Conservation (phyloP, 306 rosid species). For the Adenanthera pavonina region DNA sequence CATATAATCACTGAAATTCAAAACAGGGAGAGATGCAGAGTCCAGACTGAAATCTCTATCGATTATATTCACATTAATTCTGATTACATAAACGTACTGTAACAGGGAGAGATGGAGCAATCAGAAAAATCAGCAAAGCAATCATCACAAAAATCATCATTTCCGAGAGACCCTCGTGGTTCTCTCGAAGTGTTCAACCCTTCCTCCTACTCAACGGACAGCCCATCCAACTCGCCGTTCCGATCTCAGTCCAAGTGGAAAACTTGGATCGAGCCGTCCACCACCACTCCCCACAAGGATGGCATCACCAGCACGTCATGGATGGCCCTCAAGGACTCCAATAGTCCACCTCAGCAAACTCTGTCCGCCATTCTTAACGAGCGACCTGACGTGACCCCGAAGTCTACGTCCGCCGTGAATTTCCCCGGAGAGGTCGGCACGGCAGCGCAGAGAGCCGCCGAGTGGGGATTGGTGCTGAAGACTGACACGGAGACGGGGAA, state of each 20-base stretch:
- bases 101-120: conserved; percentile 55
- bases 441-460: conserved; percentile 88
- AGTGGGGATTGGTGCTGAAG: conserved; percentile 88
- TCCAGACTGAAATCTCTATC: background rate
- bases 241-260: conserved; percentile 55
- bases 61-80: background rate
- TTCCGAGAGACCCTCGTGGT: conserved; percentile 77
- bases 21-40: background rate
- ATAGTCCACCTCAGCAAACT: conserved; percentile 40
- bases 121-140: conserved; percentile 47
- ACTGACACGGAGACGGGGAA: conserved; percentile 84
- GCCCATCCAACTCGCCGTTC: conserved; percentile 41
- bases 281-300: conserved; percentile 38
- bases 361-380: conserved; percentile 48
- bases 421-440: conserved; percentile 41
- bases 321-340: conserved; percentile 80
- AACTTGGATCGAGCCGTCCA: conserved; percentile 45
- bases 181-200: conserved; percentile 95
- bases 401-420: background rate
- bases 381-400: background rate
- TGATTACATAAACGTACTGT: background rate
- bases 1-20: background rate
- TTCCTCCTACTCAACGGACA: conserved; percentile 45
- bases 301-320: conserved; percentile 70
- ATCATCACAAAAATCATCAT: conserved; percentile 50